phyloP scores from a whole-genome alignment of 2,329 filamentous ascomycete genomes.

The Beauveria sp. region DNA sequence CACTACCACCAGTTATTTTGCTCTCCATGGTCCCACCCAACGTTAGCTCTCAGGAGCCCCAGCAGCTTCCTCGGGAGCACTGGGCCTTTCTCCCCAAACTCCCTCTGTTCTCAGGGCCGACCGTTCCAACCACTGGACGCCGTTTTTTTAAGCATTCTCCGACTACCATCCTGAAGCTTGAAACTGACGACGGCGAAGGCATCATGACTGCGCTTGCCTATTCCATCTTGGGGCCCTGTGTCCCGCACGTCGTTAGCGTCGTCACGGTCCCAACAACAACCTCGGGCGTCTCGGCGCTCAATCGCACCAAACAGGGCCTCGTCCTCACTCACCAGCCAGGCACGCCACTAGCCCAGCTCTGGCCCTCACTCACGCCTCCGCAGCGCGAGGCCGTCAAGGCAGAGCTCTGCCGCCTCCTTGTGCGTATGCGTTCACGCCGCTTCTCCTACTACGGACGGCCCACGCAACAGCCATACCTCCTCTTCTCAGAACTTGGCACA shows the following conservation, averaged over 20 bases:
- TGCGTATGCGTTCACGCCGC: background rate
- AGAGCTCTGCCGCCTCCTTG: background rate
- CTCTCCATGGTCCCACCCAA: background rate
- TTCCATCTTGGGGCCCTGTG: background rate
- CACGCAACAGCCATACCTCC: background rate
- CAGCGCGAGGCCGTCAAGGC: background rate
- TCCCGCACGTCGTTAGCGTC: background rate
- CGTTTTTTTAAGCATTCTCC: background rate
- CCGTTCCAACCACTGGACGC: background rate
- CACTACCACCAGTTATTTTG: background rate
- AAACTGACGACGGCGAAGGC: background rate
- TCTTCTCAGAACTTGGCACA: background rate
- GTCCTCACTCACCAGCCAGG: background rate
- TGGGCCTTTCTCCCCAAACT: background rate
- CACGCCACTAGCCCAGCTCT: background rate
- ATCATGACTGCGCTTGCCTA: background rate
- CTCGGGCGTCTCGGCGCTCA: background rate
- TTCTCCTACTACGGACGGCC: slow-evolving; percentile 1
- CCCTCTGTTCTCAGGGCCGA: background rate
- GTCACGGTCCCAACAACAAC: background rate
- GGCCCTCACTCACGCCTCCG: background rate
- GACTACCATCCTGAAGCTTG: background rate
- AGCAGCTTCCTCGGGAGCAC: background rate
- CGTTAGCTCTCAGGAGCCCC: background rate
- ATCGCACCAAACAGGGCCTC: background rate